Evolutionary conservation across 83 land plant genomes (phyloP), one percentile per base, ranked within the genome.

Genomic region (Picea abies): DNA sequence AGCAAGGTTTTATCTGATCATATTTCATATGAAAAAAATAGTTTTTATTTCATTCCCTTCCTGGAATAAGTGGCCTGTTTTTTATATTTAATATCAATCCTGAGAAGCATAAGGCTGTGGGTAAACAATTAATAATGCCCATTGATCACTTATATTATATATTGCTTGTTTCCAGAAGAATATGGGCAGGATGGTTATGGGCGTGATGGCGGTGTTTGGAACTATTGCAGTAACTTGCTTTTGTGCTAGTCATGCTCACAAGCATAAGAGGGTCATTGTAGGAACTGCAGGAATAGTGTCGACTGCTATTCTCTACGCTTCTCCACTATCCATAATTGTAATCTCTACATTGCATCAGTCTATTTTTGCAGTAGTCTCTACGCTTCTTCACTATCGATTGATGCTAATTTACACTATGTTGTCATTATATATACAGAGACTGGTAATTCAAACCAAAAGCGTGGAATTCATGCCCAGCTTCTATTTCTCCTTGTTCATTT

Each of bases 321-420:
- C 94, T 83, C 94, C 94, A 2, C 77, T 92, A 35, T 84, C 90
- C 8, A 86, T 79, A 17, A 81, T 90, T 89, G 94, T 92, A 25
- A 82, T 85, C 63, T n/a, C 71, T 44, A 5, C 39, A 60, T 67
- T 47, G 12, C 15, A 80, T 2, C 0, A 2, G 3, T 19, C 19
- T 64, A 0, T 19, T 23, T 64, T 64, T 23, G 29, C 29, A 29
- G 29, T 29, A 29, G 29, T 29, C 29, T 29, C 29, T 29, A 29
- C 23, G 4, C 19, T 16, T 22, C 20, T 19, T 2, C 65, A 63
- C 44, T 41, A 3, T 11, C 12, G 10, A 65, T 20, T 65, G 9
- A 8, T 63, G 66, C 4, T n/a, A 19, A 3, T 63, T 8, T 47
- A 47, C 9, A 47, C 11, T 47, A 1, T 52, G 56, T 52, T 52